Conservation (phyloP, 352 stramenopile genomes). For the Globisporangium emineosum region DNA sequence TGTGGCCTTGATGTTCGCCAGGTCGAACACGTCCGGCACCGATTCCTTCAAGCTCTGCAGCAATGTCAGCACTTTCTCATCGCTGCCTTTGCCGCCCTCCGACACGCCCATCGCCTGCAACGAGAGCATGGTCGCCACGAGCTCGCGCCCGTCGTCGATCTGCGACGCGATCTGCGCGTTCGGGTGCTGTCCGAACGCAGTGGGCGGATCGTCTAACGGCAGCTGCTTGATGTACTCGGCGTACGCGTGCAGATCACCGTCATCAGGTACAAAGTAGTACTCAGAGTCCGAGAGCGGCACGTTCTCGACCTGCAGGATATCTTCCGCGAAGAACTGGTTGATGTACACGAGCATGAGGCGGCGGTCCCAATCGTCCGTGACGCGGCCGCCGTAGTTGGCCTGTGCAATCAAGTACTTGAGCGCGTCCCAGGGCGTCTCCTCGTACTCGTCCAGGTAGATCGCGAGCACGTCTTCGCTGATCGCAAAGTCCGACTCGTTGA, state of each 20-base stretch:
- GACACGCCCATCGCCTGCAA: constrained; percentile 84
- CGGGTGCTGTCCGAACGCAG: constrained; percentile 93
- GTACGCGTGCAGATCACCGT: constrained; percentile 88
- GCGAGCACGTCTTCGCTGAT: constrained; percentile 96
- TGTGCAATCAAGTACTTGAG: constrained; percentile 96
- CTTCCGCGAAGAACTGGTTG: constrained; percentile 93
- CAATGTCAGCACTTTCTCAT: constrained; percentile 88
- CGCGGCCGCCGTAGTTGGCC: constrained; percentile 95
- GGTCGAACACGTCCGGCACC: constrained; percentile 90
- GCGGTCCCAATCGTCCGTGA: constrained; percentile 96
- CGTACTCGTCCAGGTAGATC: constrained; percentile 93
- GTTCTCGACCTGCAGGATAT: constrained; percentile 83
- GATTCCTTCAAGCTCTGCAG: constrained; percentile 82
- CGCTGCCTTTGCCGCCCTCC: constrained; percentile 81
- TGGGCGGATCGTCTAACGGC: constrained; percentile 87
- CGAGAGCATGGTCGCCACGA: constrained; percentile 89
- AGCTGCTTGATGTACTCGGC: constrained; percentile 90
- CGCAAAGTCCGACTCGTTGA: constrained; percentile 96
- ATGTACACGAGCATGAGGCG: constrained; percentile 96
- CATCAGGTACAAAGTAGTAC: constrained; percentile 93
- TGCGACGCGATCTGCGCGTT: constrained; percentile 95
- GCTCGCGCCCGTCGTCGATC: constrained; percentile 90
- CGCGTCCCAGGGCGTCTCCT: constrained; percentile 91
- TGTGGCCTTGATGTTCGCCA: constrained; percentile 67
- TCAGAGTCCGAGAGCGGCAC: constrained; percentile 85